Conservation (phyloP, 495 filamentous ascomycete genomes). For the Lasiosphaeria hispida region DNA sequence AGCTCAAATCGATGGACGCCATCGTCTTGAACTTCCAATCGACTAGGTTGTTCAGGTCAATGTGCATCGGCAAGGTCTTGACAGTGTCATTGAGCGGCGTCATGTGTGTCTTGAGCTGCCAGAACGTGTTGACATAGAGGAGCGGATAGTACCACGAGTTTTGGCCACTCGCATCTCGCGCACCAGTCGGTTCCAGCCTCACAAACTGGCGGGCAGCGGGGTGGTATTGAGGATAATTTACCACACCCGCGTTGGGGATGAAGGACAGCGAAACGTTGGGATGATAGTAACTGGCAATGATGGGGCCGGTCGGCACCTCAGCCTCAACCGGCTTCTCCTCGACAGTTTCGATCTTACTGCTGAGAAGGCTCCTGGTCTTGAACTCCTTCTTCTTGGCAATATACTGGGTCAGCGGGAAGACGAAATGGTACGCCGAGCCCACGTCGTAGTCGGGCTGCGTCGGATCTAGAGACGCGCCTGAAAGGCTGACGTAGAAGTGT, state of each 20-base stretch:
- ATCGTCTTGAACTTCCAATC: conserved; percentile 92
- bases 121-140: conserved; percentile 91
- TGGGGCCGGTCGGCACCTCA: conserved; percentile 54
- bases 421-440: conserved; percentile 74
- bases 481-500: conserved; percentile 82
- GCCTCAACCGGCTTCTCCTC: conserved; percentile 42
- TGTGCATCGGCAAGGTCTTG: conserved; percentile 74
- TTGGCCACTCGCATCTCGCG: conserved; percentile 76
- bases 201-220: conserved; percentile 75
- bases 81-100: conserved; percentile 89
- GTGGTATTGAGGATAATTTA: conserved; percentile 64
- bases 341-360: conserved; percentile 49
- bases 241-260: conserved; percentile 73
- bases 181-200: conserved; percentile 67
- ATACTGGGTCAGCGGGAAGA: conserved; percentile 82
- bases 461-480: conserved; percentile 74
- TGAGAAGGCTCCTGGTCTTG: conserved; percentile 88
- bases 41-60: conserved; percentile 74
- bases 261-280: conserved; percentile 89
- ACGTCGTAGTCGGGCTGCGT: conserved; percentile 65
- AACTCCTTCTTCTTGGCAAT: conserved; percentile 84
- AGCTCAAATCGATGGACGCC: conserved; percentile 79
- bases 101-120: conserved; percentile 92
- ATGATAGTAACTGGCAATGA: conserved; percentile 85
- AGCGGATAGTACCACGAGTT: conserved; percentile 97